Evolutionary conservation across 2,329 filamentous ascomycete species (phyloP).

Genomic region (Diaporthe citrichinensis): DNA sequence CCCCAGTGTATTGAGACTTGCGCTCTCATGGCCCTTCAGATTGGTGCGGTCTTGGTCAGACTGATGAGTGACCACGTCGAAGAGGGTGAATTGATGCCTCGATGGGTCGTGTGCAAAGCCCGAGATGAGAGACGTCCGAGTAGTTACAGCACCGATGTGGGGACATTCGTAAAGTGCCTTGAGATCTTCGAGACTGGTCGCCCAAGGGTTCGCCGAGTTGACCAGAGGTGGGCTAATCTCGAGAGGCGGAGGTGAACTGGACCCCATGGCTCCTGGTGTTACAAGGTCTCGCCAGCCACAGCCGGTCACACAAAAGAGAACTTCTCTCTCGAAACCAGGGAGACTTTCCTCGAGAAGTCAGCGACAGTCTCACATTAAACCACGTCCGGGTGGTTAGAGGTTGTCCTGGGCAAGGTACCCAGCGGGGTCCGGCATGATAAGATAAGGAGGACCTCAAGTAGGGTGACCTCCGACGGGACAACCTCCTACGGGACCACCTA

Average conservation of each 20-base stretch:
- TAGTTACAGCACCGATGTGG: conserved; percentile 81
- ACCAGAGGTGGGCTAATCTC: conserved; percentile 75
- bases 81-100: conserved; percentile 77
- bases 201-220: conserved; percentile 84
- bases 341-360: not conserved
- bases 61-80: conserved; percentile 57
- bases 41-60: conserved; percentile 38
- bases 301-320: not conserved
- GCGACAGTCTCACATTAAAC: not conserved
- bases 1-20: conserved; percentile 78
- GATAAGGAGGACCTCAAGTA: conserved; percentile 27
- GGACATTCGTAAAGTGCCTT: conserved; percentile 70
- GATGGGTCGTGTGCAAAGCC: conserved; percentile 75
- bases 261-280: conserved; percentile 20
- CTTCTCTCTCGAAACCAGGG: not conserved
- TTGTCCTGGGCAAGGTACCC: not conserved
- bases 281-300: not conserved
- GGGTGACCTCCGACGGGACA: too few relatives aligned
- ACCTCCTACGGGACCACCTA: too few relatives aligned
- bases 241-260: conserved; percentile 59
- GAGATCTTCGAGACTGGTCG: conserved; percentile 75
- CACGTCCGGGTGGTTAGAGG: not conserved
- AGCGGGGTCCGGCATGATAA: conserved; percentile 39
- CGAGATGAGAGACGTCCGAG: conserved; percentile 75
- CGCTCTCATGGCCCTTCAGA: conserved; percentile 48